A percentile compares a stretch with the other conserved stretches of the same genome.
Conservation (phyloP, 306 rosid genomes). For the Vigna reflexopilosa region DNA sequence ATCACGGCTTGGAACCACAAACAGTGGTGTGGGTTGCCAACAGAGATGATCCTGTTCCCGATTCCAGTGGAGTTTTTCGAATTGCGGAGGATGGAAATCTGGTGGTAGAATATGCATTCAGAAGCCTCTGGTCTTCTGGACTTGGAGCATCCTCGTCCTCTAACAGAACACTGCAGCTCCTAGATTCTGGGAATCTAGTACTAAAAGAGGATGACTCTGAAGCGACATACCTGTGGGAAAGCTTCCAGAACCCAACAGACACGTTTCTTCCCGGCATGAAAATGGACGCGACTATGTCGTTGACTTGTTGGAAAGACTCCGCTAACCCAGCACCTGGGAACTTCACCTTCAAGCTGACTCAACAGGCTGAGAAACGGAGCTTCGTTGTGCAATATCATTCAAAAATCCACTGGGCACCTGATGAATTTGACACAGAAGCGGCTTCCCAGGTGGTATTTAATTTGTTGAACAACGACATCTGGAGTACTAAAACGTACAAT, state of each 20-base stretch:
- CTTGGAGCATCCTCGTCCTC: not conserved
- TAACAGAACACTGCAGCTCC: slow-evolving; percentile 37
- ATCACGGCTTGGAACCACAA: not conserved
- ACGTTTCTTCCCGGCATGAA: slow-evolving; percentile 63
- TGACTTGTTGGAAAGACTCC: slow-evolving; percentile 48
- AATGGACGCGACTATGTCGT: slow-evolving; percentile 17
- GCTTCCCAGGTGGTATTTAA: no score
- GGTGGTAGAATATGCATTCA: slow-evolving; percentile 7
- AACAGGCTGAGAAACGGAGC: not conserved
- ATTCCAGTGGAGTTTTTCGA: slow-evolving; percentile 35
- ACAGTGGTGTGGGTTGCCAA: slow-evolving; percentile 64
- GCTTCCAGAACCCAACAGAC: slow-evolving; percentile 54
- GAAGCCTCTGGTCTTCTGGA: slow-evolving; percentile 8
- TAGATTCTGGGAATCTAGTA: slow-evolving; percentile 57
- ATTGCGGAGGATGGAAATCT: slow-evolving; percentile 49
- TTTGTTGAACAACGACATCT: not conserved
- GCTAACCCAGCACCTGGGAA: slow-evolving; percentile 3
- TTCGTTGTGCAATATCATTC: not conserved
- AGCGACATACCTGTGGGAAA: slow-evolving; percentile 48
- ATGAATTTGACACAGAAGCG: not conserved
- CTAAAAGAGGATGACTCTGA: not conserved
- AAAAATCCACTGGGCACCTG: slow-evolving; percentile 32
- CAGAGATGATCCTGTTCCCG: not conserved
- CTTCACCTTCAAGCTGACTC: slow-evolving; percentile 37
- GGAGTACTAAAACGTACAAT: not conserved